Conservation (phyloP, 208 protist species). For the Phytomonas sp. region DNA sequence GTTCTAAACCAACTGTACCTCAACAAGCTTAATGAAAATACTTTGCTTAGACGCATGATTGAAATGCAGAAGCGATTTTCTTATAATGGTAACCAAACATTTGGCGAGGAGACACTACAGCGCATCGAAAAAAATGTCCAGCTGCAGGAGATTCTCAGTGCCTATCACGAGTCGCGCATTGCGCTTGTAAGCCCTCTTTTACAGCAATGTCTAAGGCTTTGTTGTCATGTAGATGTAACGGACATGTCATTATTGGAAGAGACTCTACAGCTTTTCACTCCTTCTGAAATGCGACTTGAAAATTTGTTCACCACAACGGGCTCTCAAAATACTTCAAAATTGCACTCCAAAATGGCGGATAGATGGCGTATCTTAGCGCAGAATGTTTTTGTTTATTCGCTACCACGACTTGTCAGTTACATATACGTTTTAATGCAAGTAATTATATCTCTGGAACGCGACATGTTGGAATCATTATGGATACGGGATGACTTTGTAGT, state of each 20-base stretch:
- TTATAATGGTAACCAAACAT: conserved; percentile 27
- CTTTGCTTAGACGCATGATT: conserved; percentile 59
- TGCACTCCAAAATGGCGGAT: background rate
- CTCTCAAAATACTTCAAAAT: background rate
- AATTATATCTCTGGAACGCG: conserved; percentile 36
- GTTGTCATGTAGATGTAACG: conserved; percentile 22
- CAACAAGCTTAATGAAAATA: conserved; percentile 23
- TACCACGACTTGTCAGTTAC: conserved; percentile 45
- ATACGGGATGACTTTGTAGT: conserved; percentile 61
- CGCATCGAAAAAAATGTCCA: conserved; percentile 26
- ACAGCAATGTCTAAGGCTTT: conserved; percentile 46
- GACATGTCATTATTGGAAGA: conserved; percentile 1
- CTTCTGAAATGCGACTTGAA: background rate
- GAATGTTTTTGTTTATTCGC: conserved; percentile 7
- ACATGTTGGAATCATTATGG: conserved; percentile 62
- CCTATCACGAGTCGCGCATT: conserved; percentile 59
- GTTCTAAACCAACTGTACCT: conserved; percentile 51
- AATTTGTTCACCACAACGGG: background rate
- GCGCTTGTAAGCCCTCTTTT: conserved; percentile 58
- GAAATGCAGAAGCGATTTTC: conserved; percentile 45
- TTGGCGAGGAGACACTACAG: conserved; percentile 25
- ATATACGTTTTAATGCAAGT: conserved; percentile 52
- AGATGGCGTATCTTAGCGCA: background rate
- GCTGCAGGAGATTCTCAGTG: conserved; percentile 41
- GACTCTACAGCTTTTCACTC: background rate